Percentiles rank a stretch among this genome's conserved stretches.
phyloP scores from a whole-genome alignment of 2,329 filamentous ascomycete species.

The Xylariomycetidae sp. region DNA sequence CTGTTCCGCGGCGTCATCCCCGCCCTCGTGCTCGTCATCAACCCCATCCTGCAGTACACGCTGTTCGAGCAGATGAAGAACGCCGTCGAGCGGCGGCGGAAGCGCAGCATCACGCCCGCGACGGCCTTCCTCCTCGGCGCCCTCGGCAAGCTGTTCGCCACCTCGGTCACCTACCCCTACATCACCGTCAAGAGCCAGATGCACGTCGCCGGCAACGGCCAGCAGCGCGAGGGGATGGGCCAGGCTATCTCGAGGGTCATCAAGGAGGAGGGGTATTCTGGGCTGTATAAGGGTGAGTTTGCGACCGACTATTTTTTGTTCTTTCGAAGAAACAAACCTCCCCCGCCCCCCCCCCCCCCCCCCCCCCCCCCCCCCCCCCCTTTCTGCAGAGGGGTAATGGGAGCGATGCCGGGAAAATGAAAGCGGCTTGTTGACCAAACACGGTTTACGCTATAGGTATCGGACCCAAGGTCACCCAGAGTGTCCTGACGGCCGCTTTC shows the following conservation, averaged over 20 bases:
- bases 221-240: slow-evolving; percentile 76
- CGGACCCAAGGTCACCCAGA: slow-evolving; percentile 93
- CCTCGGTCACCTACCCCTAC: slow-evolving; percentile 92
- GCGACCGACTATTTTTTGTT: slow-evolving; percentile 1
- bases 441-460: slow-evolving; percentile 72
- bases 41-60: slow-evolving; percentile 97
- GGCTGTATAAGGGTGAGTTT: slow-evolving; percentile 83
- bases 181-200: slow-evolving; percentile 98
- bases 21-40: slow-evolving; percentile 90
- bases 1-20: slow-evolving; percentile 92
- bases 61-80: slow-evolving; percentile 99
- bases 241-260: slow-evolving; percentile 75
- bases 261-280: slow-evolving; percentile 82
- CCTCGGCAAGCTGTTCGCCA: slow-evolving; percentile 90
- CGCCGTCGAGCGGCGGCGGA: slow-evolving; percentile 59
- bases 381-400: too few relatives aligned
- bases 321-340: too few relatives aligned
- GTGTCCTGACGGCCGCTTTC: slow-evolving; percentile 91
- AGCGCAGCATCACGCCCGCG: slow-evolving; percentile 70
- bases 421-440: too few relatives aligned
- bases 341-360: too few relatives aligned
- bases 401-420: too few relatives aligned
- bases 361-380: too few relatives aligned
- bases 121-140: slow-evolving; percentile 90
- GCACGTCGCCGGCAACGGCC: slow-evolving; percentile 78